Conservation (phyloP, 2,329 filamentous ascomycete genomes). For the Ampelomyces quisqualis region DNA sequence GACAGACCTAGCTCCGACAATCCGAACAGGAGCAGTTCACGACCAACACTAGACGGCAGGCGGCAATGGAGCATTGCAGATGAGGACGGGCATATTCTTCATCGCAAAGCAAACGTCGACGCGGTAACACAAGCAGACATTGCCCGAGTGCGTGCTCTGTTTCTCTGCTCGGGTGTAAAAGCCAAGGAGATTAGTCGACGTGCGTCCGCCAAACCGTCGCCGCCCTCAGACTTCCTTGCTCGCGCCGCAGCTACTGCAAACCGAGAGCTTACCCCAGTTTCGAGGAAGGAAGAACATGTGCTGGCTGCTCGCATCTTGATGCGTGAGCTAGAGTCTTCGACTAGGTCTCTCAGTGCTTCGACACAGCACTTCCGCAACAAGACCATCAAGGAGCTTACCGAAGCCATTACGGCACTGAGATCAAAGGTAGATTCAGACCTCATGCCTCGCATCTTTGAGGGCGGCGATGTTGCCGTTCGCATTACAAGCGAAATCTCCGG, state of each 20-base stretch:
- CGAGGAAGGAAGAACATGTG: constrained; percentile 55
- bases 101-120: constrained; percentile 27
- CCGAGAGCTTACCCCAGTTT: constrained; percentile 47
- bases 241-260: constrained; percentile 49
- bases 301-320: constrained; percentile 56
- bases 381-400: constrained; percentile 48
- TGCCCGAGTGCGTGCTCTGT: constrained; percentile 71
- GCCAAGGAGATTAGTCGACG: constrained; percentile 75
- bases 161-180: constrained; percentile 85
- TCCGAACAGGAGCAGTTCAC: constrained; percentile 31
- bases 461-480: constrained; percentile 77
- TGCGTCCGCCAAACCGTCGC: constrained; percentile 52
- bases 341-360: constrained; percentile 52
- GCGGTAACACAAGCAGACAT: constrained; percentile 65
- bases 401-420: constrained; percentile 48
- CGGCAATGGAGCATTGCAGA: constrained; percentile 62
- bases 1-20: constrained; percentile 11
- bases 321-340: constrained; percentile 49
- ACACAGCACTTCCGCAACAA: constrained; percentile 52
- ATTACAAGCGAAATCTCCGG: constrained; percentile 74
- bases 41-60: constrained; percentile 44
- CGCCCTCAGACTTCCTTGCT: constrained; percentile 39
- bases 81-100: constrained; percentile 37
- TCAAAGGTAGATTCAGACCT: constrained; percentile 52
- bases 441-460: constrained; percentile 62